Percentiles rank a stretch among this genome's conserved stretches.
Conservation (phyloP, 768 basidiomycete genomes). For the Boletus bicolor region DNA sequence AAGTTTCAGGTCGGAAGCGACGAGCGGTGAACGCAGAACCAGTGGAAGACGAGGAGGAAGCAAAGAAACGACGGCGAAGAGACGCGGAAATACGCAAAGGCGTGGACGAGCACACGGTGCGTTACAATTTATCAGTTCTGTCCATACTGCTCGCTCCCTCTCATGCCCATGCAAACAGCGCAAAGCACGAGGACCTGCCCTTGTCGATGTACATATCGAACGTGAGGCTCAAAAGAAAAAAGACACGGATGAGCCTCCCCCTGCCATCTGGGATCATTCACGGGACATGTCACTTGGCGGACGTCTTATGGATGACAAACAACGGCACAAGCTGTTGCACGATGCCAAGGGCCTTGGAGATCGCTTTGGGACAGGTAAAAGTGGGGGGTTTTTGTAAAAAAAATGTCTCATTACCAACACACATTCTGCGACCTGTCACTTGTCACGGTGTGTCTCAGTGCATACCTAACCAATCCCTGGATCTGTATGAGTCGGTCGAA, state of each 20-base stretch:
- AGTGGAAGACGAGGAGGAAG: slow-evolving; percentile 36
- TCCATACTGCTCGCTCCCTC: not conserved
- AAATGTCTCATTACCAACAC: not conserved
- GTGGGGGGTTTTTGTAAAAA: slow-evolving; percentile 57
- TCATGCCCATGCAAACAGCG: slow-evolving; percentile 28
- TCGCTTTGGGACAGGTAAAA: slow-evolving; percentile 73
- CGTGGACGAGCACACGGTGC: slow-evolving; percentile 78
- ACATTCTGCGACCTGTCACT: not conserved
- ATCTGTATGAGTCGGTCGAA: too few relatives aligned
- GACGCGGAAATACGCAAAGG: slow-evolving; percentile 69
- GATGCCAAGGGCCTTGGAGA: slow-evolving; percentile 82
- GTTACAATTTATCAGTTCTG: slow-evolving; percentile 21
- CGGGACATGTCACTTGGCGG: slow-evolving; percentile 89
- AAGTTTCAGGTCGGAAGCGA: slow-evolving; percentile 88
- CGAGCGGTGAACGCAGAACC: slow-evolving; percentile 55
- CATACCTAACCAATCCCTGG: not conserved
- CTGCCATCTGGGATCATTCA: slow-evolving; percentile 87
- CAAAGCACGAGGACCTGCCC: slow-evolving; percentile 49
- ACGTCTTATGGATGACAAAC: slow-evolving; percentile 83
- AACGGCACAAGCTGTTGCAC: slow-evolving; percentile 70
- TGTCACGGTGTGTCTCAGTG: slow-evolving; percentile 12
- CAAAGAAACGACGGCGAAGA: slow-evolving; percentile 53
- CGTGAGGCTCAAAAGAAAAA: slow-evolving; percentile 37
- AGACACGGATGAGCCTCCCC: slow-evolving; percentile 49
- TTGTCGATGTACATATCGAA: slow-evolving; percentile 52